A percentile compares a stretch with the other conserved stretches of the same genome.
These are phyloP conservation scores for Arthroderma sp. DNA, from an alignment of 2,329 filamentous ascomycete genomes.

Conservation along the genomic window DNA sequence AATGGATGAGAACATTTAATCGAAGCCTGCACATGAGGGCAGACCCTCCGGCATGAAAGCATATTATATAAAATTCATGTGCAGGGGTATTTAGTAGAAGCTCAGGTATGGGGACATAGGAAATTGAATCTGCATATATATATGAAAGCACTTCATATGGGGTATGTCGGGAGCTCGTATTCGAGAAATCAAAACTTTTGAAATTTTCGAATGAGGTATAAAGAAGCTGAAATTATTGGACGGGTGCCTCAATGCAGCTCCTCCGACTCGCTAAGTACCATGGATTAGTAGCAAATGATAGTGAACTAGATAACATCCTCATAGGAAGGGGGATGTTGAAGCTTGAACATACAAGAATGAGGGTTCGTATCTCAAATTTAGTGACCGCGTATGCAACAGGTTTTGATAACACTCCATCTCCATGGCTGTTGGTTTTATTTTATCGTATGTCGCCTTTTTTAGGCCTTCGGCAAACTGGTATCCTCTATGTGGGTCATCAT, in stretches of 20 bases:
- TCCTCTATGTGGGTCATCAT: constrained; percentile 3
- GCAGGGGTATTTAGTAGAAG: no score
- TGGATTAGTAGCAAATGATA: not conserved
- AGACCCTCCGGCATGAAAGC: no score
- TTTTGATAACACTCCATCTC: constrained; percentile 5
- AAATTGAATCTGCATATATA: not conserved
- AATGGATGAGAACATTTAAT: no score
- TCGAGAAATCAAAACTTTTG: not conserved
- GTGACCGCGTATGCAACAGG: constrained; percentile 3
- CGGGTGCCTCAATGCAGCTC: not conserved
- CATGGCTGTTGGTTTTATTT: constrained; percentile 4
- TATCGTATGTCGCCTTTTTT: constrained; percentile 4
- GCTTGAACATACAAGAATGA: constrained; percentile 4
- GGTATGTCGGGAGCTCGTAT: not conserved
- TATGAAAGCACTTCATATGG: not conserved
- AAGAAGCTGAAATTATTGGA: not conserved
- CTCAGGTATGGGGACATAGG: not conserved
- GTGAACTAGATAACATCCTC: not conserved
- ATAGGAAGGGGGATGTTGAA: not conserved
- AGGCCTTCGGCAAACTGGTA: constrained; percentile 3
- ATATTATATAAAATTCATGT: no score
- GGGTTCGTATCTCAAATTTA: constrained; percentile 2
- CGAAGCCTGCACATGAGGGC: no score
- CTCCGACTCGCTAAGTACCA: not conserved
- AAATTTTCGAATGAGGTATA: not conserved